Evolutionary conservation across 768 basidiomycete genomes (phyloP), one percentile per base, ranked within the genome.

Genomic region (Dacryopinax spathularia): DNA sequence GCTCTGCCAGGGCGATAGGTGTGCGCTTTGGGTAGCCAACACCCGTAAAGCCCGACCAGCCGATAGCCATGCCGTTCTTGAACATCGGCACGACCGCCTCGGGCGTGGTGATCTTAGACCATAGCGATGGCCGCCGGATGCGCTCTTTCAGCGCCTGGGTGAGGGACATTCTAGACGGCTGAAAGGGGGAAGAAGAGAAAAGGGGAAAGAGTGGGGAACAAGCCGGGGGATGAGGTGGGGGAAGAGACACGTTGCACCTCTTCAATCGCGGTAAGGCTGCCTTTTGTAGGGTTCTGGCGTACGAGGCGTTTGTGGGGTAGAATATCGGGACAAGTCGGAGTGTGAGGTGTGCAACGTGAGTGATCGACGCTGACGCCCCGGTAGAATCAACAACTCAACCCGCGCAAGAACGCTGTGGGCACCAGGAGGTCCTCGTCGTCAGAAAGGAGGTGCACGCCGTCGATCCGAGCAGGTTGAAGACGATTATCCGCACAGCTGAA

Each of bases 1-100:
- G 71, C 56, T 72, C 67, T 0, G 70, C 70, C 5, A 70, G 39
- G 1, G 69, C 69, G 36, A 63, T 25, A 1, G 69, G 69, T 5
- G 56, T 62, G 64, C 31, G 44, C 56, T 66, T 62, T 10, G 61
- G 64, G 48, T 65, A 61, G 36, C 34, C 60, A 20, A 33, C 33
- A 29, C 56, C 37, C 2, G 66, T 65, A 44, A 68, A 68, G n/a
- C 62, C 62, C 25, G 34, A 60, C 60, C 60, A 65, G 56, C 65
- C 66, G 34, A 66, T 34, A 29, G 34, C 25, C 59, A 64, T 64
- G 36, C 64, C 68, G 44, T 68, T 37, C 63, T 66, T 66, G 66
- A 68, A 68, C 18, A 65, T 37, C 29, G 39, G 62, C 22, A 65
- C 62, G 29, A 65, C 48, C 34, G 48, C 65, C 62, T 65, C 65